Conservation (phyloP, 2,329 filamentous ascomycete species). For the Colletotrichum abscissum region DNA sequence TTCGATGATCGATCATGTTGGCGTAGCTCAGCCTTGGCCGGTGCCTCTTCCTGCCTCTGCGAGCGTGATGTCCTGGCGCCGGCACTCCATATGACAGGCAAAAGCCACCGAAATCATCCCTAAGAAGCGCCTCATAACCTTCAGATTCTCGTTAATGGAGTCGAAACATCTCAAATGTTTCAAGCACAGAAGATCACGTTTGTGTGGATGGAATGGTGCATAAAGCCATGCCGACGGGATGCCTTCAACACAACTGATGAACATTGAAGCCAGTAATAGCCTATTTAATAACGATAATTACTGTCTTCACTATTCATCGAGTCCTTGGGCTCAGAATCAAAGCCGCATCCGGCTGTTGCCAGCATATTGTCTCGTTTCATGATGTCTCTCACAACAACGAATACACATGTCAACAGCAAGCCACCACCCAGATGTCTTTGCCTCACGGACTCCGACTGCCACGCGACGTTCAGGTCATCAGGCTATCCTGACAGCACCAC, state of each 20-base stretch:
- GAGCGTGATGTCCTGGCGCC: too few species aligned
- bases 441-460: not conserved
- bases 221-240: not conserved
- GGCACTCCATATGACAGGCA: not conserved
- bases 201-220: not conserved
- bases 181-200: not conserved
- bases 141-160: not conserved
- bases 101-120: not conserved
- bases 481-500: constrained; percentile 1
- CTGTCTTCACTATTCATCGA: not conserved
- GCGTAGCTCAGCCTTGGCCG: not conserved
- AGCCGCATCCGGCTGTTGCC: not conserved
- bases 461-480: not conserved
- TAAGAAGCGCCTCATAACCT: not conserved
- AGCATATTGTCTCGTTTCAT: not conserved
- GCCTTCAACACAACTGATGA: not conserved
- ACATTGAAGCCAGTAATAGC: not conserved
- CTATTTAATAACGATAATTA: not conserved
- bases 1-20: not conserved
- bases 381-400: not conserved
- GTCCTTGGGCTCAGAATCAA: not conserved
- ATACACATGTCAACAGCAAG: not conserved
- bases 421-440: not conserved
- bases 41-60: too few species aligned
- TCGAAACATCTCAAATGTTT: not conserved